phyloP scores from a whole-genome alignment of 257 asterid genomes.

The Petunia secreta region DNA sequence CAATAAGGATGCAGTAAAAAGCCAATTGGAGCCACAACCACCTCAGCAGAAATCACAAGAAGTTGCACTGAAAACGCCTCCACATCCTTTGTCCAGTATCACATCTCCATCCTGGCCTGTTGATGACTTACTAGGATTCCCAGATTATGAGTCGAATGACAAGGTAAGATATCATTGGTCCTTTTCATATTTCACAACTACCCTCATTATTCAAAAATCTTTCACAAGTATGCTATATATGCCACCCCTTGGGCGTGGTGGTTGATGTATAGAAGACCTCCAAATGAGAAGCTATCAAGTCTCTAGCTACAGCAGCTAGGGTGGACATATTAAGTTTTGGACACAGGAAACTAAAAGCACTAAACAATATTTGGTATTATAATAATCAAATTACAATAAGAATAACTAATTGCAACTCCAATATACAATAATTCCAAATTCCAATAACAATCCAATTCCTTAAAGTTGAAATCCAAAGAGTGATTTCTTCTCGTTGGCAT shows the following conservation, averaged over 20 bases:
- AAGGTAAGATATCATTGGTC: constrained; percentile 48
- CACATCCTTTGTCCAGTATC: constrained; percentile 46
- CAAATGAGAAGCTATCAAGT: constrained; percentile 8
- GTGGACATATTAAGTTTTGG: too few relatives aligned
- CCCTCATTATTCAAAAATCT: neutral
- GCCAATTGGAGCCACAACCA: constrained; percentile 62
- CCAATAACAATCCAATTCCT: too few relatives aligned
- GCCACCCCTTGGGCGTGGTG: neutral
- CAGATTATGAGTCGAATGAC: constrained; percentile 64
- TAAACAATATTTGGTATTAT: too few relatives aligned
- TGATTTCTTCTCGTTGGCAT: too few relatives aligned
- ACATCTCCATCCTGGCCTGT: constrained; percentile 77
- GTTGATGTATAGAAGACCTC: neutral
- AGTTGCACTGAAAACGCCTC: constrained; percentile 37
- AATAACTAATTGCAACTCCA: too few relatives aligned
- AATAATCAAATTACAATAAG: too few relatives aligned
- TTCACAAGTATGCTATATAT: neutral
- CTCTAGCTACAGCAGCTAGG: neutral
- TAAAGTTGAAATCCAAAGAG: too few relatives aligned
- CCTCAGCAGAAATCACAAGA: constrained; percentile 55
- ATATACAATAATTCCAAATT: too few relatives aligned
- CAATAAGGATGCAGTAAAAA: constrained; percentile 40
- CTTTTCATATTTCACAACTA: neutral
- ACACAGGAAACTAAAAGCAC: too few relatives aligned
- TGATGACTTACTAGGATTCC: constrained; percentile 76